A percentile compares a stretch with the other conserved stretches of the same genome.
Conservation (phyloP, 306 rosid genomes). For the Rosa lucieae region DNA sequence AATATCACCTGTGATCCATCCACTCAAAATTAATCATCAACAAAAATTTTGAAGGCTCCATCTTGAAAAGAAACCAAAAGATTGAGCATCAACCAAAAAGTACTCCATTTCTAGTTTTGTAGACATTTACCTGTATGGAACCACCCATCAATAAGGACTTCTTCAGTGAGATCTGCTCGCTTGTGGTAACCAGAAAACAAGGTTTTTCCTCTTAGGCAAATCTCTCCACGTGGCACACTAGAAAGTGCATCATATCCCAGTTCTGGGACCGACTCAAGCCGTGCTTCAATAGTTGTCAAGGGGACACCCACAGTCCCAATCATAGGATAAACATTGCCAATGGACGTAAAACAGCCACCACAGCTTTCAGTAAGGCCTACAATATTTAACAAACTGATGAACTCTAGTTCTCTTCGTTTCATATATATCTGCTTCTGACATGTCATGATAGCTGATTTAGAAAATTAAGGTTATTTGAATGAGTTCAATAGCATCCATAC, state of each 20-base stretch:
- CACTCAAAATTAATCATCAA: constrained; percentile 17
- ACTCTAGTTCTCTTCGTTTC: not conserved
- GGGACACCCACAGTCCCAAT: constrained; percentile 81
- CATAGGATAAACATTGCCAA: constrained; percentile 71
- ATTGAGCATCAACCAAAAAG: not conserved
- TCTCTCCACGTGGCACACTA: constrained; percentile 71
- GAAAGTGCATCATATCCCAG: constrained; percentile 81
- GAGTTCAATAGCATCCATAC: not conserved
- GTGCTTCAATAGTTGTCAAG: constrained; percentile 74
- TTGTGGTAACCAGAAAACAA: constrained; percentile 65
- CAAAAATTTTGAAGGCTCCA: not conserved
- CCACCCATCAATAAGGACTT: constrained; percentile 34
- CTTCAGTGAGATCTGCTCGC: too few relatives aligned
- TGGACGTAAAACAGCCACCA: constrained; percentile 77
- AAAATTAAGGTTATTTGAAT: not conserved
- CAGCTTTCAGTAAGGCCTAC: constrained; percentile 89
- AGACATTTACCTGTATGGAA: constrained; percentile 82
- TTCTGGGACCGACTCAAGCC: constrained; percentile 79
- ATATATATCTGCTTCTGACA: not conserved
- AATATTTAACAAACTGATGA: constrained; percentile 7
- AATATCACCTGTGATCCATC: constrained; percentile 71
- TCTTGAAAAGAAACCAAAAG: not conserved
- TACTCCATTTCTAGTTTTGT: not conserved
- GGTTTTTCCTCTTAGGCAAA: constrained; percentile 71
- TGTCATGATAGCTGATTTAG: not conserved